Percentiles rank a stretch among this genome's conserved stretches.
Evolutionary conservation across 495 filamentous ascomycete species (phyloP).

Genomic region (Terfezia claveryi): DNA sequence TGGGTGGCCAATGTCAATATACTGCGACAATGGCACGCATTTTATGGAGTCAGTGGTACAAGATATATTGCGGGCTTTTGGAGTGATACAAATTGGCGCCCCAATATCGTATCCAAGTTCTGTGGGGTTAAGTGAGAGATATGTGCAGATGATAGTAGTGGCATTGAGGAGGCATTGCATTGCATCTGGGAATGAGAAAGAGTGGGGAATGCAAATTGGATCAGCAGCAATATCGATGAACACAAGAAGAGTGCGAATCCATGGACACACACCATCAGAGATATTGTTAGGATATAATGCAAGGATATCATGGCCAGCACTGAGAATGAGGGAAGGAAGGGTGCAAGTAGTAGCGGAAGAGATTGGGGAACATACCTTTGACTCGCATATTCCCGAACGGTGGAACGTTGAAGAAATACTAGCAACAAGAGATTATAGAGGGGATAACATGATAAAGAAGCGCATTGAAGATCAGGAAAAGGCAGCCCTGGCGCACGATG

Average conservation of each 20-base stretch:
- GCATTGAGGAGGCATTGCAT: not conserved
- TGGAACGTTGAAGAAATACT: not conserved
- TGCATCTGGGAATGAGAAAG: not conserved
- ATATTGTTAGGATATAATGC: slow-evolving; percentile 1
- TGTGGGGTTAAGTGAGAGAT: not conserved
- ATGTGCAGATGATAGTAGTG: not conserved
- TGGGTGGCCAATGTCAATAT: not conserved
- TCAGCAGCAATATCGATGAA: not conserved
- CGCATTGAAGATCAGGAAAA: not conserved
- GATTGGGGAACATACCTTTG: not conserved
- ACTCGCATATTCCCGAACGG: not conserved
- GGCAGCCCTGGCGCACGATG: not conserved
- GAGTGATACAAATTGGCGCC: not conserved
- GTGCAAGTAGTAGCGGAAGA: not conserved
- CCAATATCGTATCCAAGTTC: not conserved
- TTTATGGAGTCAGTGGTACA: not conserved
- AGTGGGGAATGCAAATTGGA: not conserved
- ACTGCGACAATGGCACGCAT: not conserved
- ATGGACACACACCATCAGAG: slow-evolving; percentile 1
- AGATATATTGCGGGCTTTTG: not conserved
- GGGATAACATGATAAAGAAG: not conserved
- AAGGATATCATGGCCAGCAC: not conserved
- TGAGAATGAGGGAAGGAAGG: not conserved
- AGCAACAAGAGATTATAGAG: not conserved
- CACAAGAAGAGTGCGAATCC: not conserved